phyloP scores from a whole-genome alignment of 2,329 filamentous ascomycete genomes.

The Escovopsis sp. region DNA sequence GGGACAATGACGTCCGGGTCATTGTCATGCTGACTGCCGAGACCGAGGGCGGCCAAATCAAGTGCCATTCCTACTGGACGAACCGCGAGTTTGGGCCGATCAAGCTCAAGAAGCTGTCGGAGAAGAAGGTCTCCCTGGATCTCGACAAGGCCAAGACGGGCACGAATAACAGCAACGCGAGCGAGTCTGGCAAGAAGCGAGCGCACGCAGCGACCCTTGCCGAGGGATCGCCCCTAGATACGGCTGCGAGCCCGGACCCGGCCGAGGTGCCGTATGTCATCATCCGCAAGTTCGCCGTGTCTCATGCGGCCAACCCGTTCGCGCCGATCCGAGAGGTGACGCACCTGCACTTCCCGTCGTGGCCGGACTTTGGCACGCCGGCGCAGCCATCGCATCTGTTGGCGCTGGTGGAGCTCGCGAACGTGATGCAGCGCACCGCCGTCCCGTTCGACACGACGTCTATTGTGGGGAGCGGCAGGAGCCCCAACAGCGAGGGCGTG shows the following conservation, averaged over 20 bases:
- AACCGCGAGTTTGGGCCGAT: slow-evolving; percentile 64
- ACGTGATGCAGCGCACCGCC: slow-evolving; percentile 50
- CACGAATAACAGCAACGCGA: slow-evolving; percentile 6
- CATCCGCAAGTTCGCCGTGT: slow-evolving; percentile 75
- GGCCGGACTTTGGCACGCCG: slow-evolving; percentile 92
- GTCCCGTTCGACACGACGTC: slow-evolving; percentile 31
- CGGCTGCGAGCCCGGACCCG: slow-evolving; percentile 13
- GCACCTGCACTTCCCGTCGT: slow-evolving; percentile 87
- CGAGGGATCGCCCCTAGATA: slow-evolving; percentile 17
- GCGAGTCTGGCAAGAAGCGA: slow-evolving; percentile 32
- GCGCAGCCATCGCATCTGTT: slow-evolving; percentile 79
- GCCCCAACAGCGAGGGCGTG: slow-evolving; percentile 12
- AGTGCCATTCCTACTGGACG: slow-evolving; percentile 91
- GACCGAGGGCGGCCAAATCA: slow-evolving; percentile 80
- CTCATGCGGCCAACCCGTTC: slow-evolving; percentile 64
- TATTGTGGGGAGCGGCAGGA: slow-evolving; percentile 17
- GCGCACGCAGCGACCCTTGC: slow-evolving; percentile 39
- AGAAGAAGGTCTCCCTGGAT: slow-evolving; percentile 69
- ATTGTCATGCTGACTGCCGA: slow-evolving; percentile 96
- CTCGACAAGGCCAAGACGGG: slow-evolving; percentile 33
- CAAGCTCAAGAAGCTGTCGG: slow-evolving; percentile 60
- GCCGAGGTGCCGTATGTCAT: slow-evolving; percentile 60
- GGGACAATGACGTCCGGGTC: slow-evolving; percentile 91
- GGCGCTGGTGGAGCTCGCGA: slow-evolving; percentile 78
- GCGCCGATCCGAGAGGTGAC: slow-evolving; percentile 82